Evolutionary conservation across 2,329 filamentous ascomycete genomes (phyloP).

Genomic region (Ophiostoma himal-ulmi): DNA sequence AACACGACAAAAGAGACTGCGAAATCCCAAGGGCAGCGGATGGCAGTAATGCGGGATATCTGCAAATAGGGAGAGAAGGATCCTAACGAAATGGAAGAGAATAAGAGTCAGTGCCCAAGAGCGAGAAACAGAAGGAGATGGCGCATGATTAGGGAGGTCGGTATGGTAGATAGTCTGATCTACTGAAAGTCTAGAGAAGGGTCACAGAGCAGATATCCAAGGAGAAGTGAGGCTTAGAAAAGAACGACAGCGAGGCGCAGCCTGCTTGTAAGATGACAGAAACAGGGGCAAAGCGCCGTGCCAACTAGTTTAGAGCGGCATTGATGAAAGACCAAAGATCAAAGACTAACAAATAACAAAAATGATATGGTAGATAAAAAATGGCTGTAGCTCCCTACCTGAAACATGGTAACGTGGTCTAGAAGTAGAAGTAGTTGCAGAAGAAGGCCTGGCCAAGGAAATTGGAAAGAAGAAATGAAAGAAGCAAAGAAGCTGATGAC

Average conservation of each 20-base stretch:
- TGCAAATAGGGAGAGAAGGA: background rate
- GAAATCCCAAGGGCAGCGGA: background rate
- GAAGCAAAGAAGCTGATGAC: background rate
- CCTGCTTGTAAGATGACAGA: background rate
- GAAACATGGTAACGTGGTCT: background rate
- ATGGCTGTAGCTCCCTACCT: background rate
- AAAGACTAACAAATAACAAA: background rate
- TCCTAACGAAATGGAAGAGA: background rate
- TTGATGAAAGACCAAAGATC: background rate
- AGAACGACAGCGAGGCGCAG: background rate
- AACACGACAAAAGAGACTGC: background rate
- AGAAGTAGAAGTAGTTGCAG: background rate
- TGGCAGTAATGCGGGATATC: background rate
- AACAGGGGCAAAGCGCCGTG: background rate
- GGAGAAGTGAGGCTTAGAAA: background rate
- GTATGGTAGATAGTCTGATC: background rate
- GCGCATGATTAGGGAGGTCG: background rate
- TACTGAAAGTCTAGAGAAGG: background rate
- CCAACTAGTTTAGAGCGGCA: background rate
- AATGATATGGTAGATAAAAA: background rate
- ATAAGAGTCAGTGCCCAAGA: no score
- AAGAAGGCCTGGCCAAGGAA: background rate
- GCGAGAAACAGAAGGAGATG: no score
- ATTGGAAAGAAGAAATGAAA: background rate
- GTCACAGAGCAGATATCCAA: constrained; percentile 1